phyloP scores from a whole-genome alignment of 495 filamentous ascomycete genomes.

The Daldinia vernicosa region DNA sequence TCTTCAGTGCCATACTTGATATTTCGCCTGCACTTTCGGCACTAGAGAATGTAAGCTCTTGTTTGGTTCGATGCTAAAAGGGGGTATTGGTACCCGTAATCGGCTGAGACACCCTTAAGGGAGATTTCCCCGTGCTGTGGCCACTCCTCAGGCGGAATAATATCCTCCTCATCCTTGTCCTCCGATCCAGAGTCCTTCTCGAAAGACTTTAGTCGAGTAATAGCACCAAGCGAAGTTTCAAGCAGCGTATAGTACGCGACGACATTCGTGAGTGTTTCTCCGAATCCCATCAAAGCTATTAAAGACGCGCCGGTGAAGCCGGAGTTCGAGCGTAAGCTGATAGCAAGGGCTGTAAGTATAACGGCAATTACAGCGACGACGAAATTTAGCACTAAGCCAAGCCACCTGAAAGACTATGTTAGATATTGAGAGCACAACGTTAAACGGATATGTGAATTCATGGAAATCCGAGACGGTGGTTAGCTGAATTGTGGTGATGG shows the following conservation, averaged over 20 bases:
- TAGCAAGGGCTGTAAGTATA: constrained; percentile 58
- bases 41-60: constrained; percentile 13
- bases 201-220: constrained; percentile 61
- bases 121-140: constrained; percentile 39
- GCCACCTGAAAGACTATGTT: constrained; percentile 48
- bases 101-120: constrained; percentile 44
- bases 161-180: constrained; percentile 51
- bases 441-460: neutral
- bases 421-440: neutral
- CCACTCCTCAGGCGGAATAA: constrained; percentile 43
- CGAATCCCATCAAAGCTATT: constrained; percentile 42
- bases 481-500: neutral
- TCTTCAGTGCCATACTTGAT: constrained; percentile 32
- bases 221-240: constrained; percentile 62
- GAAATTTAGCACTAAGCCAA: constrained; percentile 60
- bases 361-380: constrained; percentile 60
- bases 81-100: constrained; percentile 28
- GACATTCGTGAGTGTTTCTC: constrained; percentile 20
- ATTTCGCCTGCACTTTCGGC: constrained; percentile 9
- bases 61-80: neutral
- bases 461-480: neutral
- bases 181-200: constrained; percentile 46
- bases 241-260: constrained; percentile 48
- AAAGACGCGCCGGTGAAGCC: constrained; percentile 65
- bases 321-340: constrained; percentile 53